Evolutionary conservation across 148 eudicot species (phyloP), one percentile per base, ranked within the genome.

Genomic region (Euryodendron excelsum): DNA sequence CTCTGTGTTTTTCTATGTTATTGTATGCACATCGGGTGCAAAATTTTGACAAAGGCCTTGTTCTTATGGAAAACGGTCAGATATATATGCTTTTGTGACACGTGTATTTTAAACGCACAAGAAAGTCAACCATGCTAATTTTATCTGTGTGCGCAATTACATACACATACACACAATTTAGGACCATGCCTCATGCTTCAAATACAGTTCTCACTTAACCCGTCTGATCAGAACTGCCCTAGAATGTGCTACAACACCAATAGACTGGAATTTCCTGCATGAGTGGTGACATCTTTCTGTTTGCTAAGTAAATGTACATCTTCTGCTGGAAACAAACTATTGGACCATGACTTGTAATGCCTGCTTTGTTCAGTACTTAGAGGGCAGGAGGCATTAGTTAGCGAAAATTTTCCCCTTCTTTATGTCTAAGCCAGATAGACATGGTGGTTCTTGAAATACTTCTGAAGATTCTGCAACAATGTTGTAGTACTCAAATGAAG

Each of bases 391-490:
- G 53, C 55, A 75, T 33, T 12, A 60, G 65, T 58, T 36, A 65
- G 41, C 20, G 45, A 65, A n/a, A n/a, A 28, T 37, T 60, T 41
- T 1, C 28, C 15, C n/a, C 33, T 18, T n/a, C 28, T 21, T 34
- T 23, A 21, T 30, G 33, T 61, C 25, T 56, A 4, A 41, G 27
- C 30, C 36, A 17, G 27, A 25, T 41, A 21, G 27, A 73, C 7
- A 1, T 14, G 41, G 55, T 17, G 77, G 25, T 56, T 82, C 21
- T 78, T 55, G 30, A 69, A 69, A 11, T 69, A 23, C 72, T 69
- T 13, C 10, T 72, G 39, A 44, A 21, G 47, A 27, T 28, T 61
- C 17, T 15, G 30, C 44, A 28, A 61, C 9, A 48, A 30, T 75
- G 34, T 37, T 39, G 3, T 34, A 37, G 70, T 45, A 12, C 37